Evolutionary conservation across 2,329 filamentous ascomycete genomes (phyloP), one percentile per base, ranked within the genome.

Genomic region (Lasiodiplodia gonubiensis): DNA sequence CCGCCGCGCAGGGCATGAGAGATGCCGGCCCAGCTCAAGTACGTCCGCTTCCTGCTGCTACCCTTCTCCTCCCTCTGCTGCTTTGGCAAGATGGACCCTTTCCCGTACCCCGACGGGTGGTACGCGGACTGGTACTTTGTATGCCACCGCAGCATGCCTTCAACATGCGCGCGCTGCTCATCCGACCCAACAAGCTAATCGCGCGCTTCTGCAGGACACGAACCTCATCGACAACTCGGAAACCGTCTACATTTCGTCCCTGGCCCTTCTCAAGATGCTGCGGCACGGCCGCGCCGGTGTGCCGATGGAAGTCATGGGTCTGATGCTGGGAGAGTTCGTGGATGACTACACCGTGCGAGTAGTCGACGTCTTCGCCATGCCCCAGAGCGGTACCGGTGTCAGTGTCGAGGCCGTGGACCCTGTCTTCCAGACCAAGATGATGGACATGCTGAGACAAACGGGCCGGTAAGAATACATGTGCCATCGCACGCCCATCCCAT

Each of bases 351-450:
- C 95, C 68, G 95, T 99, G 70, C 91, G 94, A 72, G 95, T 99
- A 16, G 94, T 98, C 72, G 95, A 99, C 81, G 95, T 99, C 33
- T 99, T 99, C 81, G 95, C 95, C 69, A 99, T 99, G 95, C 95
- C 95, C 23, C 95, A 99, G 80, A 97, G 94, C 74, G 95, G 95
- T 82, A 99, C 95, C 1, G 95, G 95, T 73, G 95, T 99, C 73
- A 97, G 93, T 81, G 95, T 99, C 75, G 95, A 99, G 82, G 96
- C 95, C 63, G 95, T 99, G 70, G 95, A 99, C 79, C 93, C 94
- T 11, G 95, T 99, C 39, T 99, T 99, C 81, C 95, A 99, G 84
- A 97, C 93, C 76, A 99, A 97, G 86, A 99, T 99, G 95, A 99
- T 99, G 95, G 95, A 99, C 79, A 98, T 99, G 95, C 85, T 99